phyloP scores from a whole-genome alignment of 2,329 filamentous ascomycete species.

The Graphium sp. region DNA sequence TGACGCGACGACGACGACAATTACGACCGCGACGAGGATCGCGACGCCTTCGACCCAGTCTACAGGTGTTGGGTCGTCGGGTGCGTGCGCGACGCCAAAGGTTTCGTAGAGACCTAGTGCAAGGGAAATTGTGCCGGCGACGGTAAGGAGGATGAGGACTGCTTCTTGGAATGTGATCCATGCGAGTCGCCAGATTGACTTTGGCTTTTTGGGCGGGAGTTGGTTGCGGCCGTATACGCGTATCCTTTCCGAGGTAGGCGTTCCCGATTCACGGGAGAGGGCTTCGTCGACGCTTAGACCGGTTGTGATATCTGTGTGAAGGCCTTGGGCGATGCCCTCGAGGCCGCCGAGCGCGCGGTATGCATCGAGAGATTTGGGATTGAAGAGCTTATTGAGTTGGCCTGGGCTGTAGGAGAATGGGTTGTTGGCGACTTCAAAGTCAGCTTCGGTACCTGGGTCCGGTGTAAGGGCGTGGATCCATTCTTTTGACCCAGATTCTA shows the following conservation, averaged over 20 bases:
- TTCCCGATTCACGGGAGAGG: constrained; percentile 22
- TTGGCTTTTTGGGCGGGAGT: constrained; percentile 48
- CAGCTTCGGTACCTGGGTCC: constrained; percentile 3
- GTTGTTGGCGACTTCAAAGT: constrained; percentile 12
- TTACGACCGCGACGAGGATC: constrained; percentile 6
- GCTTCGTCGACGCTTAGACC: constrained; percentile 34
- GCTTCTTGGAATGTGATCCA: constrained; percentile 80
- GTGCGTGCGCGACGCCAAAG: constrained; percentile 20
- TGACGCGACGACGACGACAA: constrained; percentile 37
- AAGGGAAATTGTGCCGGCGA: constrained; percentile 52
- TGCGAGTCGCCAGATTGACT: constrained; percentile 46
- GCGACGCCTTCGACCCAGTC: constrained; percentile 10
- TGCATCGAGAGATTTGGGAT: constrained; percentile 27
- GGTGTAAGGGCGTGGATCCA: constrained; percentile 2
- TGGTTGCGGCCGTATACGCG: constrained; percentile 48
- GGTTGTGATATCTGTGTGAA: constrained; percentile 26
- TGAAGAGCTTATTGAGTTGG: constrained; percentile 34
- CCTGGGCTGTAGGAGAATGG: constrained; percentile 35
- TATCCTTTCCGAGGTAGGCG: constrained; percentile 40
- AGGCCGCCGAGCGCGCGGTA: constrained; percentile 35
- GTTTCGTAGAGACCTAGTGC: constrained; percentile 55
- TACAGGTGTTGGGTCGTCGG: constrained; percentile 19
- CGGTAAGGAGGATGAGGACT: constrained; percentile 53
- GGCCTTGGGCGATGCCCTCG: constrained; percentile 29
- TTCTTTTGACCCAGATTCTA: too few relatives aligned